A percentile compares a stretch with the other conserved stretches of the same genome.
phyloP scores from a whole-genome alignment of 2,329 filamentous ascomycete species.

The Arthrobotrys sphaeroides region DNA sequence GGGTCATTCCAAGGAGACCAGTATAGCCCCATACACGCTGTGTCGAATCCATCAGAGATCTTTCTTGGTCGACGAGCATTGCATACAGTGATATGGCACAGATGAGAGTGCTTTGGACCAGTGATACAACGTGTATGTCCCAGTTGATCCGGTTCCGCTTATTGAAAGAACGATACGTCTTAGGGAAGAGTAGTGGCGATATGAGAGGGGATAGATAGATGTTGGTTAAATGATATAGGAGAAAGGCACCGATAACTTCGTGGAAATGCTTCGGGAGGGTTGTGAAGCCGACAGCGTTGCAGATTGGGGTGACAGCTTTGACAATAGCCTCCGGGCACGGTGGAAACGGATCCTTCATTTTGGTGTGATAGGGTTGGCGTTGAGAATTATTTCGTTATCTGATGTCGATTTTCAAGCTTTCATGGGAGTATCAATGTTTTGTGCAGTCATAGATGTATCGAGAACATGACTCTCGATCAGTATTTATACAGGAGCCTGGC shows the following conservation, averaged over 20 bases:
- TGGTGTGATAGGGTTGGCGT: neutral
- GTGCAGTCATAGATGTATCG: neutral
- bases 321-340: conserved; percentile 59
- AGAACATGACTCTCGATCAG: neutral
- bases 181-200: conserved; percentile 71
- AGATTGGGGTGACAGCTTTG: conserved; percentile 70
- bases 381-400: neutral
- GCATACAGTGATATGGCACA: conserved; percentile 78
- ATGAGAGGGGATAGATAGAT: conserved; percentile 73
- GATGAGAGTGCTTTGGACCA: conserved; percentile 78
- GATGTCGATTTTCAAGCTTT: neutral
- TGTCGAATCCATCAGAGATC: conserved; percentile 70
- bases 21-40: conserved; percentile 82
- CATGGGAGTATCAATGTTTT: neutral
- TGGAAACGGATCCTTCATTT: conserved; percentile 42
- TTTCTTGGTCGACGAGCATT: conserved; percentile 74
- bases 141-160: conserved; percentile 77
- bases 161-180: conserved; percentile 71
- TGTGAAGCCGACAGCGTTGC: conserved; percentile 70
- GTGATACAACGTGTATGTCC: conserved; percentile 86
- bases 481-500: conserved; percentile 1
- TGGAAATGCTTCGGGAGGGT: conserved; percentile 80
- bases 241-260: conserved; percentile 74
- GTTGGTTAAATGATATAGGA: conserved; percentile 75
- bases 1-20: conserved; percentile 75